A percentile compares a stretch with the other conserved stretches of the same genome.
phyloP scores from a whole-genome alignment of 345 rosid genomes.

The Eucalyptus shirleyi region DNA sequence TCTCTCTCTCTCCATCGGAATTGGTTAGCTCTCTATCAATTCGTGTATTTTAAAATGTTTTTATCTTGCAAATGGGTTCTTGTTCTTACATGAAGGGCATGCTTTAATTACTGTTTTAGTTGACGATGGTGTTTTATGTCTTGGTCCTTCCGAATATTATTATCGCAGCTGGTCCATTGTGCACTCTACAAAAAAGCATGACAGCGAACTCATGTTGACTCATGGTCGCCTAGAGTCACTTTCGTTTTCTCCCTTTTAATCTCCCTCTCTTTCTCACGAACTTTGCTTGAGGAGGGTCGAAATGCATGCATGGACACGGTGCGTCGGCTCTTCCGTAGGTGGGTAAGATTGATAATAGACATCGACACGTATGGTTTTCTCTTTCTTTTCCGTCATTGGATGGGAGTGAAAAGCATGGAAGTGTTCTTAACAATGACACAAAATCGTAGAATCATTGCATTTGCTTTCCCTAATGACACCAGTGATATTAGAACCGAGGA shows the following conservation, averaged over 20 bases:
- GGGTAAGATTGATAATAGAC: not conserved
- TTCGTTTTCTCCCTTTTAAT: not conserved
- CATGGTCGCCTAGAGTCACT: not conserved
- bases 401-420: not conserved
- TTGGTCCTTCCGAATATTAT: not conserved
- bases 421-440: not conserved
- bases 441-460: not conserved
- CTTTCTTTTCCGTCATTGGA: not conserved
- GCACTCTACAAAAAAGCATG: not conserved
- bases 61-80: not conserved
- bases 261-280: not conserved
- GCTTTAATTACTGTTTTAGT: not conserved
- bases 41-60: not conserved
- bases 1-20: not conserved
- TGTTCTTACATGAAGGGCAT: not conserved
- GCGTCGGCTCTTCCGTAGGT: not conserved
- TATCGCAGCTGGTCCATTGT: not conserved
- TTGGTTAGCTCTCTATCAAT: not conserved
- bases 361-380: not conserved
- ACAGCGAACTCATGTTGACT: not conserved
- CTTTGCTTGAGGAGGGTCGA: not conserved
- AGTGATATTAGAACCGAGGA: not conserved
- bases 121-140: not conserved
- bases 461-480: not conserved
- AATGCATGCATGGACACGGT: not conserved